Base-by-base conservation (phyloP, 1,284 basidiomycete genomes). In the Pyrrhoderma noxium region DNA sequence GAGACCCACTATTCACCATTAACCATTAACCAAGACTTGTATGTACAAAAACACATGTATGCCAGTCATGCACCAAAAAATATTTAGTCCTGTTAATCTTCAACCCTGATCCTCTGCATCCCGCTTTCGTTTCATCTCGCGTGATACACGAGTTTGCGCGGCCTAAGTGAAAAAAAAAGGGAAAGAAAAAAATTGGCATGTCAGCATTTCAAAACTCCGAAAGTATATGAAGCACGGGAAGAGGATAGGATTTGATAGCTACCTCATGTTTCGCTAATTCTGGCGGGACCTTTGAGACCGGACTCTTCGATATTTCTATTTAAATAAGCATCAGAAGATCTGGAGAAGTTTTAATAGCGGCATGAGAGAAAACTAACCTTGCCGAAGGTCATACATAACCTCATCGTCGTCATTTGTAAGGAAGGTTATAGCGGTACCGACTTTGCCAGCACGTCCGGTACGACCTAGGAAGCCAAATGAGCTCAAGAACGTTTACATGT, bases 371-470 rank as follows among this genome's bases (percentile, higher is more conserved):
- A 16, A 58, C 74, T 60, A 66, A 82, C 86, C 85, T 78, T 91
- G 85, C 70, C 85, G 92, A 60, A 93, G 77, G 66, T 93, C 89
- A 62, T 72, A 94, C 91, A 98, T 92, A 65, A 97, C 89, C 72
- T 99, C 95, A 51, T 93, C 90, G 64, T 99, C 95, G 60, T 92
- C 85, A 63, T 95, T 93, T 42, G 88, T 89, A 56, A 99, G 72
- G 78, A 99, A 97, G 18, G 96, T 98, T 64, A 98, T 92, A 9
- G 96, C 82, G 0, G 81, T 79, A 51, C 95, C 95, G 63, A 82
- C 77, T 70, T 98, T 99, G 45, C 95, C 95, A 13, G 96, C 95
- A 71, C 95, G 88, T 62, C 95, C 95, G 43, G 95, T 99, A 64
- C 95, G 89, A 68, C 89, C 88, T 89, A 57, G 4, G 54, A 34